A percentile compares a stretch with the other conserved stretches of the same genome.
Conservation (phyloP, 371 early-diverging fungal genomes). For the Mucor plumbeus region DNA sequence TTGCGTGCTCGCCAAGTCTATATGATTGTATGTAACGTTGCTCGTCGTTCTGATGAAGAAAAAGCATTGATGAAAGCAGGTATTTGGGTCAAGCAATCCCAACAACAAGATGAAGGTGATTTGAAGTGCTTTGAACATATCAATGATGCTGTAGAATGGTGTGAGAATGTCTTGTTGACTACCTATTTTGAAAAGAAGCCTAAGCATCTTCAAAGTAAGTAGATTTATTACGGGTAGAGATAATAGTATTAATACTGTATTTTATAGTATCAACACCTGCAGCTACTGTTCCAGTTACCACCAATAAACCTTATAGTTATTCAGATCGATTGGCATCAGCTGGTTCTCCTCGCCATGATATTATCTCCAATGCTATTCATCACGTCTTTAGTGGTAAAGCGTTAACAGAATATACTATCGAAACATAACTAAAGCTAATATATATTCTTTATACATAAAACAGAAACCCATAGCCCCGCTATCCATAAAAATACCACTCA, state of each 20-base stretch:
- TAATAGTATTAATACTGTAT: neutral
- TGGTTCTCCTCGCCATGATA: conserved; percentile 46
- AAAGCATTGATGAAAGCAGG: conserved; percentile 78
- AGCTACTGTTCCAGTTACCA: conserved; percentile 4
- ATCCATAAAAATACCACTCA: conserved; percentile 48
- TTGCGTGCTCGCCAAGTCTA: conserved; percentile 73
- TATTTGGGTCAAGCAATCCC: conserved; percentile 66
- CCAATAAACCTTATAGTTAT: conserved; percentile 4
- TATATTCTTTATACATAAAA: neutral
- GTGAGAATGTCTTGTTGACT: conserved; percentile 86
- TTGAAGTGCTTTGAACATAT: conserved; percentile 78
- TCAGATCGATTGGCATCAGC: conserved; percentile 21
- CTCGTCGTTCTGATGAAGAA: conserved; percentile 67
- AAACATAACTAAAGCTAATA: too few species aligned
- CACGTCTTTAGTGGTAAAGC: conserved; percentile 43
- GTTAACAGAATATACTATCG: too few species aligned
- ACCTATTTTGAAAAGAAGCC: conserved; percentile 64
- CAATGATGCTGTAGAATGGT: conserved; percentile 93
- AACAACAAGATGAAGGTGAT: conserved; percentile 42
- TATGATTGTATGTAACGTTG: conserved; percentile 86
- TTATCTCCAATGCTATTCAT: conserved; percentile 44
- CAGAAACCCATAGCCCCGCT: conserved; percentile 27
- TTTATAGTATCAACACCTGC: conserved; percentile 5
- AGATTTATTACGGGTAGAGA: neutral
- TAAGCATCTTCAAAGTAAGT: conserved; percentile 31